Percentiles rank a stretch among this genome's conserved stretches.
Evolutionary conservation across 768 basidiomycete genomes (phyloP).

Genomic region (Mycena rosella): DNA sequence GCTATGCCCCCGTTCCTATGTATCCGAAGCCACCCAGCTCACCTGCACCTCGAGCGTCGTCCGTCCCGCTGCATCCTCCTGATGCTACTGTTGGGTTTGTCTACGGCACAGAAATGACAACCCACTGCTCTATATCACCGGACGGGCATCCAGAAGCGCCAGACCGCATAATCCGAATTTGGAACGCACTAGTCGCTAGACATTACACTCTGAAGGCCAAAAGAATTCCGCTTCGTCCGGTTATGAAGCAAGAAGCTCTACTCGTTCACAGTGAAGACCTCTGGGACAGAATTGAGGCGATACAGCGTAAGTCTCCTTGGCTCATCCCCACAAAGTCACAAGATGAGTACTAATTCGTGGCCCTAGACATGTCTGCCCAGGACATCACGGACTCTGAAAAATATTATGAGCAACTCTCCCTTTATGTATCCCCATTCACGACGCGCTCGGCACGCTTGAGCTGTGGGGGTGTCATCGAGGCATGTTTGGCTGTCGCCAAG

Average conservation of each 20-base stretch:
- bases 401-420: constrained; percentile 92
- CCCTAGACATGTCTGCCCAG: constrained; percentile 78
- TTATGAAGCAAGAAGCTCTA: constrained; percentile 81
- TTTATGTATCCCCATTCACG: constrained; percentile 91
- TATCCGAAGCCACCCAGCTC: constrained; percentile 8
- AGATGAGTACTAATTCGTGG: constrained; percentile 2
- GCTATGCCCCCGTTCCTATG: background rate
- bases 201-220: constrained; percentile 80
- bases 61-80: constrained; percentile 54
- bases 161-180: constrained; percentile 86
- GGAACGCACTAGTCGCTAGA: constrained; percentile 69
- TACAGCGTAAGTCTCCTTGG: constrained; percentile 73
- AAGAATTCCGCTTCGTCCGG: constrained; percentile 80
- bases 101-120: constrained; percentile 89
- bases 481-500: constrained; percentile 86
- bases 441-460: constrained; percentile 89
- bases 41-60: constrained; percentile 52
- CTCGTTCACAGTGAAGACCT: constrained; percentile 93
- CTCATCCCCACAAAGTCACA: background rate
- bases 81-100: constrained; percentile 82
- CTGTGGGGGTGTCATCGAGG: constrained; percentile 95
- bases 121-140: constrained; percentile 70
- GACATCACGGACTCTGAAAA: constrained; percentile 79
- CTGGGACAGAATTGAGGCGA: constrained; percentile 90
- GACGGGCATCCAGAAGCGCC: constrained; percentile 78